Evolutionary conservation across 2,329 filamentous ascomycete genomes (phyloP).

Genomic region (Arthrocladium fulminans): DNA sequence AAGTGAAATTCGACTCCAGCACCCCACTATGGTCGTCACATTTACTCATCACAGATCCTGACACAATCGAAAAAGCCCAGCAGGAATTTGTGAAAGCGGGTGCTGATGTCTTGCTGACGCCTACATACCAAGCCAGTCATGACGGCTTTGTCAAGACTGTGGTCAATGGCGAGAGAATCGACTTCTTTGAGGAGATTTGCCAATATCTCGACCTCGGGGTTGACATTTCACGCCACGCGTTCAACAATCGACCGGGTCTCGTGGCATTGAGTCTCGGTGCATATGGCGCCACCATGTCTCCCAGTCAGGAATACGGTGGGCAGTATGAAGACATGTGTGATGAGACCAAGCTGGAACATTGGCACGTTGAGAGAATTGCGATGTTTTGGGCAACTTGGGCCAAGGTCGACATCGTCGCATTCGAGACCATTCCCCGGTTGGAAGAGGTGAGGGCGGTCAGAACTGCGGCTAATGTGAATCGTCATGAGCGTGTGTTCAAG

Average conservation of each 20-base stretch:
- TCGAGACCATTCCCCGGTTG: constrained; percentile 57
- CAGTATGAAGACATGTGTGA: constrained; percentile 43
- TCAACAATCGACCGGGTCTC: constrained; percentile 30
- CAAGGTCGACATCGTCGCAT: constrained; percentile 48
- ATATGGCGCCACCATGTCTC: constrained; percentile 59
- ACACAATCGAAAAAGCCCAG: constrained; percentile 48
- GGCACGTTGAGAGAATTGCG: constrained; percentile 49
- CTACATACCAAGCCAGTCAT: constrained; percentile 57
- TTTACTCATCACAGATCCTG: constrained; percentile 48
- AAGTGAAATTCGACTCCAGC: constrained; percentile 42
- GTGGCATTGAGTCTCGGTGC: constrained; percentile 56
- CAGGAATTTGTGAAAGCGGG: constrained; percentile 47
- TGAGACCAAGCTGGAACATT: constrained; percentile 40
- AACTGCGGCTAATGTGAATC: constrained; percentile 30
- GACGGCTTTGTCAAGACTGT: constrained; percentile 47
- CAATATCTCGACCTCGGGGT: constrained; percentile 31
- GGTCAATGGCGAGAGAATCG: constrained; percentile 19
- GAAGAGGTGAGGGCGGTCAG: constrained; percentile 55
- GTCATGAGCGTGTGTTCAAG: constrained; percentile 17
- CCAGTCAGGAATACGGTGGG: constrained; percentile 57
- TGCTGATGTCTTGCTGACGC: constrained; percentile 56
- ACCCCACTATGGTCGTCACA: constrained; percentile 61
- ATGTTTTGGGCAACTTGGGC: constrained; percentile 41
- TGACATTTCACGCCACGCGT: constrained; percentile 29
- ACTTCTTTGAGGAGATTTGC: constrained; percentile 26